Evolutionary conservation across 305 asterid genomes (phyloP).

Genomic region (Plantago coronopus): DNA sequence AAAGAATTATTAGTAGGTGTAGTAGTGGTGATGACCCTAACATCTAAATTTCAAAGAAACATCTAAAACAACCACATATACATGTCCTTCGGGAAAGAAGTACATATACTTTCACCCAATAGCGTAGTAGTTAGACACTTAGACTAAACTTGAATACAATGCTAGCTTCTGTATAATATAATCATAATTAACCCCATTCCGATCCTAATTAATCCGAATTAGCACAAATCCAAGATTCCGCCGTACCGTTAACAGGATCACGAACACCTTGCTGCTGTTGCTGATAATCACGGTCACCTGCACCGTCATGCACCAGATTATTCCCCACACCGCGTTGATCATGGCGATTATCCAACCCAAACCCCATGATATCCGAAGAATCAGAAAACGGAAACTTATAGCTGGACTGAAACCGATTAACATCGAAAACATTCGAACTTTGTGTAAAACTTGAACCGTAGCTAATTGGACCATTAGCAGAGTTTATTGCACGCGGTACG

Average conservation of each 20-base stretch:
- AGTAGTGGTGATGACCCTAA: no score
- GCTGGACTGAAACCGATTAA: slow-evolving; percentile 27
- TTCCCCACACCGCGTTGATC: slow-evolving; percentile 18
- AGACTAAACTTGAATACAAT: no score
- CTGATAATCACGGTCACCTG: slow-evolving; percentile 1
- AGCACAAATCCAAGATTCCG: slow-evolving; percentile 65
- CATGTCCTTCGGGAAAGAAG: no score
- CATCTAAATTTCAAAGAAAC: no score
- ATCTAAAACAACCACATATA: no score
- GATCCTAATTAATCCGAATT: slow-evolving; percentile 42
- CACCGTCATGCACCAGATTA: slow-evolving; percentile 26
- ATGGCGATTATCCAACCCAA: neutral
- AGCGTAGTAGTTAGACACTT: no score
- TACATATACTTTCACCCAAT: no score
- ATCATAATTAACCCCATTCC: no score
- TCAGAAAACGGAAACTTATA: slow-evolving; percentile 31
- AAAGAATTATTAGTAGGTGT: no score
- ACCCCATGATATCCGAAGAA: slow-evolving; percentile 17
- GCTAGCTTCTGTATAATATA: no score
- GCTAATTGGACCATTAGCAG: neutral
- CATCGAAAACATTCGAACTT: slow-evolving; percentile 29
- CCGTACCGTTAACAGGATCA: slow-evolving; percentile 47
- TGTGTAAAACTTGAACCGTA: slow-evolving; percentile 24
- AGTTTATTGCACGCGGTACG: slow-evolving; percentile 21
- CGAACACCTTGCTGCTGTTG: no score